These are phyloP conservation scores for Trypanosoma brucei DNA, from an alignment of 208 protist species.

Conservation along the genomic window DNA sequence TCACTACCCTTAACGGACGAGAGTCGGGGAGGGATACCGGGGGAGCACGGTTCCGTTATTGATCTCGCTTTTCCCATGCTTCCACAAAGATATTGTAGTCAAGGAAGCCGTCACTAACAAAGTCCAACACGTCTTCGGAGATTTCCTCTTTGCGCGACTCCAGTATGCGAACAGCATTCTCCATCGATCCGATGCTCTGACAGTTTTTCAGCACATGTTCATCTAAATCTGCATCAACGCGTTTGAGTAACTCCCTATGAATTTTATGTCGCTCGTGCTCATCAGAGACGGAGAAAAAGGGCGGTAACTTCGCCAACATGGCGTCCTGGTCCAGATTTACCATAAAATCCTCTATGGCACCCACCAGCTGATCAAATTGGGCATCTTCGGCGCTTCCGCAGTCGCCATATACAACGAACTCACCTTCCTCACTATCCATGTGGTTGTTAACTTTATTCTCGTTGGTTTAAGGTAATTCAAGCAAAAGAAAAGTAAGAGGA, in stretches of 20 bases:
- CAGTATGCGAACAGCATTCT: constrained; percentile 38
- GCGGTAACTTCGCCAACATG: constrained; percentile 35
- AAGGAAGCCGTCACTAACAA: constrained; percentile 80
- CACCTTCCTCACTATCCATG: constrained; percentile 78
- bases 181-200: constrained; percentile 12
- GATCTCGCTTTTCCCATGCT: constrained; percentile 31
- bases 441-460: constrained; percentile 1
- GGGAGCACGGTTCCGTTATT: no score
- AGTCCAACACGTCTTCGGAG: constrained; percentile 74
- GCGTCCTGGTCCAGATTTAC: constrained; percentile 52
- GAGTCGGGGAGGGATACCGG: no score
- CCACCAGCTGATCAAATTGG: constrained; percentile 66
- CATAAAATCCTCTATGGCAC: constrained; percentile 86
- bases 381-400: constrained; percentile 54
- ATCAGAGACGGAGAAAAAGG: constrained; percentile 26
- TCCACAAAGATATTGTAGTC: constrained; percentile 71
- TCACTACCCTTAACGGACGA: no score
- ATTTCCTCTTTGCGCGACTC: constrained; percentile 61
- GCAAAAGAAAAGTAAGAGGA: background rate
- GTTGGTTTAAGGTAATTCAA: background rate
- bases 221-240: constrained; percentile 60
- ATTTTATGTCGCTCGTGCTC: constrained; percentile 68
- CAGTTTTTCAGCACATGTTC: constrained; percentile 35
- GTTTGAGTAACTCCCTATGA: constrained; percentile 42
- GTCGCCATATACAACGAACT: constrained; percentile 63